Evolutionary conservation across 176 grass and related monocot genomes (phyloP), one percentile per base, ranked within the genome.

Genomic region (Carex pumila): DNA sequence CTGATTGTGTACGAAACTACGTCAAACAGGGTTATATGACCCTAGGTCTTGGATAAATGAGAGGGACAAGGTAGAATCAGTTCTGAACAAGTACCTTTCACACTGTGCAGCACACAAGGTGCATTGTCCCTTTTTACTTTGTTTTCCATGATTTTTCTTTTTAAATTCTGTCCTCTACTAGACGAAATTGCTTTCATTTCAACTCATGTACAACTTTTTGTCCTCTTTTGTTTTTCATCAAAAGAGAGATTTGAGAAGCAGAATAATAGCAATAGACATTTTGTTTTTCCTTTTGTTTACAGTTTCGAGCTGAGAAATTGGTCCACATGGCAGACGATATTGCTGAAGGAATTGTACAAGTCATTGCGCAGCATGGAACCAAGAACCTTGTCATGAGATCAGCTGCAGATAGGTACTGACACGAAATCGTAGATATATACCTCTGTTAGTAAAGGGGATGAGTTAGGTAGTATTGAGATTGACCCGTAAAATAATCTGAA

Each of bases 331-430:
- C 80, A 43, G 84, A 91, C 1, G 31, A 91, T 79, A 59, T 96
- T 83, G 87, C 30, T 13, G 73, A 85, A 79, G 91, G 89, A 61
- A 78, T 96, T 49, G 13, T 32, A 6, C 69, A 96, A 61, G 67
- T 96, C 66, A 85, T 96, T 85, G 87, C 49, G 0, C 32, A 41
- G 8, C 57, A 88, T 53, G 52, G 63, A 17, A 81, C 85, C 15
- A 93, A 61, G 18, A 96, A 91, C 53, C 87, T 96, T 25, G 86
- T 96, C 73, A 93, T 93, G 93, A 88, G 91, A 76, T 86, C 93
- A 83, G 90, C 87, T 49, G 83, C 89, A 59, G 79, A 93, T 81
- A 93, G 84, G 65, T 87, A 91, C 61, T 92, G 85, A 54, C 47
- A 31, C 68, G 79, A 68, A 85, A 85, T 84, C 86, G 83, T 83